A percentile compares a stretch with the other conserved stretches of the same genome.
Evolutionary conservation across 78 protist genomes (phyloP).

Genomic region (Pigoraptor vietnamica): DNA sequence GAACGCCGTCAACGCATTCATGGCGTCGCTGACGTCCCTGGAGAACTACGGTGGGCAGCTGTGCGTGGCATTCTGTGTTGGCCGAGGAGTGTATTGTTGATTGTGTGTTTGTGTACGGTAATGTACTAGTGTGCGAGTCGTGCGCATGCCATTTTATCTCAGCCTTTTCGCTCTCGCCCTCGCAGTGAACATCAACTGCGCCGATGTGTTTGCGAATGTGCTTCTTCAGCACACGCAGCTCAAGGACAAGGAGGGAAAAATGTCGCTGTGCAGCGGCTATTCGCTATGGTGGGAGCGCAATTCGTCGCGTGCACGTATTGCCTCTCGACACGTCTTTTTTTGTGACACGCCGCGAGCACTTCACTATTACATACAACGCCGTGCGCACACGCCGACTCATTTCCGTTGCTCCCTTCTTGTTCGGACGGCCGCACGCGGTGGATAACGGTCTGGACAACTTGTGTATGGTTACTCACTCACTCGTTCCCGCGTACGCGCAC

Average conservation of each 20-base stretch:
- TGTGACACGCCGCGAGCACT: neutral
- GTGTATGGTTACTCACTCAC: neutral
- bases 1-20: neutral
- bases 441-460: neutral
- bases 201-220: neutral
- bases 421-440: neutral
- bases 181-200: neutral
- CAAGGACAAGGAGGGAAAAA: no score
- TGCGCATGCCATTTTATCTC: neutral
- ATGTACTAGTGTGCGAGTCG: no score
- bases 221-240: no score
- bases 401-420: neutral
- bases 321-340: no score
- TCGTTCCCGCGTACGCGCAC: neutral
- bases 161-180: neutral
- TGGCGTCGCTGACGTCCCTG: neutral
- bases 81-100: neutral
- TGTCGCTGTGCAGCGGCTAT: no score
- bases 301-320: no score
- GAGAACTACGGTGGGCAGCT: neutral
- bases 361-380: neutral
- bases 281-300: no score
- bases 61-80: neutral
- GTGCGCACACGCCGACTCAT: neutral
- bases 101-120: neutral